Evolutionary conservation across 768 basidiomycete species (phyloP).

Genomic region (Boletales sp.): DNA sequence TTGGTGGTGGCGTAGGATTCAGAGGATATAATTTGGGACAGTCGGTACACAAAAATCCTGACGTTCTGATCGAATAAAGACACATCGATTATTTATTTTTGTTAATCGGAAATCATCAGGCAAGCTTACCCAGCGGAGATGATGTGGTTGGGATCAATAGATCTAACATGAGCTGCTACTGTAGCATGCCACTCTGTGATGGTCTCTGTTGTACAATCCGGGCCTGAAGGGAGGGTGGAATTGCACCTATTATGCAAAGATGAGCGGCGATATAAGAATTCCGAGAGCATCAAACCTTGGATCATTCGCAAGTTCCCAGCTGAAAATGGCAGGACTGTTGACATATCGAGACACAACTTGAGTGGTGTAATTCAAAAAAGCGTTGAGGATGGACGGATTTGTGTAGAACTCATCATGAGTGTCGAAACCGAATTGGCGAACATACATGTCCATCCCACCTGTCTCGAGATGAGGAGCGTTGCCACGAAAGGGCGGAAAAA

Average conservation of each 20-base stretch:
- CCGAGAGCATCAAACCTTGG: conserved; percentile 40
- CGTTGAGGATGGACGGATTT: conserved; percentile 42
- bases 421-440: conserved; percentile 40
- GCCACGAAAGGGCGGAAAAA: not conserved
- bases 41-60: conserved; percentile 56
- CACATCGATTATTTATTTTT: not conserved
- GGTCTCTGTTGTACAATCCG: conserved; percentile 45
- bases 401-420: conserved; percentile 60
- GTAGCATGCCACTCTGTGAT: conserved; percentile 56
- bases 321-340: conserved; percentile 49
- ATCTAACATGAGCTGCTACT: conserved; percentile 42
- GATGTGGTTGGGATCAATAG: conserved; percentile 60
- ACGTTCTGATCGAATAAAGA: conserved; percentile 32
- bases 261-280: not conserved
- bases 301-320: conserved; percentile 66
- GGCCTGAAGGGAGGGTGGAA: conserved; percentile 45
- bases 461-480: conserved; percentile 6
- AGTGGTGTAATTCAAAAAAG: conserved; percentile 57
- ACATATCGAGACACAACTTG: conserved; percentile 54
- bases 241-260: conserved; percentile 42
- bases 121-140: conserved; percentile 54
- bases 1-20: conserved; percentile 26
- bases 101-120: not conserved
- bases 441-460: conserved; percentile 69
- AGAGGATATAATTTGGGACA: conserved; percentile 55